Evolutionary conservation across 345 rosid species (phyloP).

Genomic region (Salix arbutifolia): DNA sequence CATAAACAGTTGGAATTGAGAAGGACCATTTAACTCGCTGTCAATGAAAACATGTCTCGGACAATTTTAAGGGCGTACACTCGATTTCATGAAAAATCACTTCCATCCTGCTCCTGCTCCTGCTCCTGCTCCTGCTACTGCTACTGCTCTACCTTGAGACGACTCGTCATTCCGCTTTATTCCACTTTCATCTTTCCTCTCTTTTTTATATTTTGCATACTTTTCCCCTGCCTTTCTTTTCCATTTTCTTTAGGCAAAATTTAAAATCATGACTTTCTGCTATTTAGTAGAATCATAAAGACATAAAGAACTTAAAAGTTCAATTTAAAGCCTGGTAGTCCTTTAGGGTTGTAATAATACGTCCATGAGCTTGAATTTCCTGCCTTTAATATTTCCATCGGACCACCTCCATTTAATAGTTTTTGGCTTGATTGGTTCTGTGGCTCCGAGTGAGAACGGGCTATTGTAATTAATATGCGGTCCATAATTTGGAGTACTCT

Average conservation of each 20-base stretch:
- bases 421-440: constrained; percentile 1
- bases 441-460: background rate
- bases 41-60: constrained; percentile 23
- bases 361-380: background rate
- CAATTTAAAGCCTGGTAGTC: background rate
- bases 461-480: background rate
- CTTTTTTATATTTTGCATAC: background rate
- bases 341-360: background rate
- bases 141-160: constrained; percentile 5
- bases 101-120: background rate
- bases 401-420: constrained; percentile 15
- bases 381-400: constrained; percentile 7
- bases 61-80: constrained; percentile 6
- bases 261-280: constrained; percentile 1
- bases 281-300: background rate
- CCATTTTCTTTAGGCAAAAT: constrained; percentile 10
- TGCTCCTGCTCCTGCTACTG: background rate
- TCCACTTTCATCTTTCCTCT: background rate
- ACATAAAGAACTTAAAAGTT: background rate
- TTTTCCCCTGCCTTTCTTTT: background rate
- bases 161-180: constrained; percentile 4
- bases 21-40: constrained; percentile 24
- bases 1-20: background rate
- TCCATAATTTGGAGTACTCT: too few relatives aligned
- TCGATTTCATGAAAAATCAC: background rate